Evolutionary conservation across 1,284 basidiomycete genomes (phyloP), one percentile per base, ranked within the genome.

Genomic region (Sporisorium scitamineum): DNA sequence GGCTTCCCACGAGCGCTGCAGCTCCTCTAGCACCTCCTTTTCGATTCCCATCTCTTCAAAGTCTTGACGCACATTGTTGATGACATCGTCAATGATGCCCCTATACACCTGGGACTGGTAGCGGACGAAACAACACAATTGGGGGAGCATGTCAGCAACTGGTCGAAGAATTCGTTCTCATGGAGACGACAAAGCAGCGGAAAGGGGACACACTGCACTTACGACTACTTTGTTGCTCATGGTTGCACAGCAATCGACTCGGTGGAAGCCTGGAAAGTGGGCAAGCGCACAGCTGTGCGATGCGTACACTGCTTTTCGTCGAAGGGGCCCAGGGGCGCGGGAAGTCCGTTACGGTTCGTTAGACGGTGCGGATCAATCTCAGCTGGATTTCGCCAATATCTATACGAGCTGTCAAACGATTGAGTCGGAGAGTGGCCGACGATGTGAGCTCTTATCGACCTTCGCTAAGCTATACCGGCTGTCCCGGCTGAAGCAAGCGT

Each of bases 41-140:
- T 92, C 90, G 76, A 99, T 93, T 61, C 95, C 96, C 85, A 94
- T 95, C 86, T 97, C 95, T 85, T 98, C 95, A 87, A 98, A 99
- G 87, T 98, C 96, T 85, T 91, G 89, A 86, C 93, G 93, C 87
- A 96, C 93, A 80, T 90, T 89, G 45, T 88, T 88, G 83, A 98
- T 92, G 74, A 98, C 95, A 88, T 97, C 94, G 90, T 97, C 94
- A 87, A 99, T 98, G 87, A 98, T 93, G 78, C 90, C 87, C 76
- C 95, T 92, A 87, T 98, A 99, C 81, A 94, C 92, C 79, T 88
- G 85, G 83, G 95, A 95, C 95, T 97, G 91, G n/a, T 41, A n/a
- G 32, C n/a, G 8, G 47, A 39, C n/a, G 29, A 1, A 4, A 16
- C 22, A 50, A 3, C 22, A 20, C 16, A 14, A 37, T 13, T n/a